These are phyloP conservation scores for Blastocladiella emersonii DNA, from an alignment of 371 early-diverging fungal genomes.

Conservation along the genomic window DNA sequence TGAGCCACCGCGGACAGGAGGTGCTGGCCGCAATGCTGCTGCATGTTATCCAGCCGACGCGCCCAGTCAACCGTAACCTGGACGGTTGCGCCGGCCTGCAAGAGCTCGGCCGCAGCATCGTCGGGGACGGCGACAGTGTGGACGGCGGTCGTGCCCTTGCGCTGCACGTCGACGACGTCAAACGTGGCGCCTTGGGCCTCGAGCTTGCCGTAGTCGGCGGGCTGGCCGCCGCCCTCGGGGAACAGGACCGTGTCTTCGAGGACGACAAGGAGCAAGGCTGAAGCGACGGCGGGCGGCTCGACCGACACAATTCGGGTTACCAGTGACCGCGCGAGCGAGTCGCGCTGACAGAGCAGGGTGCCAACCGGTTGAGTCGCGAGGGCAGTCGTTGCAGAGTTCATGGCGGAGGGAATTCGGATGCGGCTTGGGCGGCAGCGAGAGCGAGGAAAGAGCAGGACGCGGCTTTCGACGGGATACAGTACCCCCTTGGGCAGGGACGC, in stretches of 20 bases:
- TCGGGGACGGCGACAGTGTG: conserved; percentile 42
- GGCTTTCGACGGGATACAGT: too few species aligned
- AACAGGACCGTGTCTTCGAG: conserved; percentile 33
- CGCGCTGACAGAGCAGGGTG: conserved; percentile 6
- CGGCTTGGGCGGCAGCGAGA: too few species aligned
- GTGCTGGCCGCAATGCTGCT: conserved; percentile 70
- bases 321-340: conserved; percentile 3
- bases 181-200: conserved; percentile 8
- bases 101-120: background rate
- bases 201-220: conserved; percentile 49
- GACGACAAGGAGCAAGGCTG: background rate
- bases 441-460: too few species aligned
- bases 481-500: too few species aligned
- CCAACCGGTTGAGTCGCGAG: too few species aligned
- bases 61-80: conserved; percentile 46
- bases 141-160: conserved; percentile 44
- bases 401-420: too few species aligned
- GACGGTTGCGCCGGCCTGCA: conserved; percentile 29
- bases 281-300: background rate
- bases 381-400: too few species aligned
- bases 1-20: conserved; percentile 56
- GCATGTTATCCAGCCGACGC: conserved; percentile 58
- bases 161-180: conserved; percentile 38
- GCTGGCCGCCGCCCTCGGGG: conserved; percentile 64
- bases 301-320: background rate